Conservation (phyloP, 768 basidiomycete species). For the Russula olivacea region DNA sequence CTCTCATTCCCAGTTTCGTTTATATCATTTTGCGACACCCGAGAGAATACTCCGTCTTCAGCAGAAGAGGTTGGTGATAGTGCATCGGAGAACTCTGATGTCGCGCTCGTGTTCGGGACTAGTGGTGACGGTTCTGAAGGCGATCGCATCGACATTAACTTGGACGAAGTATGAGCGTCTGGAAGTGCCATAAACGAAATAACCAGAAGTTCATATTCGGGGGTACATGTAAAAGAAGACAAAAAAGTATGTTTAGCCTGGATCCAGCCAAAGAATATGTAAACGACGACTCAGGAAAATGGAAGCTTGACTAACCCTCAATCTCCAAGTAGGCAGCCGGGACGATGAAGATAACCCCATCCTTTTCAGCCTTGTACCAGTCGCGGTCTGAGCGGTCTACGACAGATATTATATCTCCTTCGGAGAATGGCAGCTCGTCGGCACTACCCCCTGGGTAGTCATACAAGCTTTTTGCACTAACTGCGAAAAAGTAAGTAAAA, state of each 20-base stretch:
- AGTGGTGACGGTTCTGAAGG: neutral
- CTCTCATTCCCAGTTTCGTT: constrained; percentile 28
- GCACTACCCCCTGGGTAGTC: constrained; percentile 60
- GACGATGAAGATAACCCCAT: constrained; percentile 81
- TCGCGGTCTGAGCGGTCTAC: constrained; percentile 79
- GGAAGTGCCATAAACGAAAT: neutral
- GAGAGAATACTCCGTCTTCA: neutral
- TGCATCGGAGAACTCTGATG: neutral
- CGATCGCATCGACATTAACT: constrained; percentile 2
- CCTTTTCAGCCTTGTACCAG: constrained; percentile 96
- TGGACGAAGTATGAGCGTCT: constrained; percentile 7
- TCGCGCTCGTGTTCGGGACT: neutral
- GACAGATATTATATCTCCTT: constrained; percentile 72
- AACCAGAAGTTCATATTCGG: constrained; percentile 26
- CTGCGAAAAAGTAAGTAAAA: constrained; percentile 31
- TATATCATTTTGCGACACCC: constrained; percentile 22
- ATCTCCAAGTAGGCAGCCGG: constrained; percentile 89
- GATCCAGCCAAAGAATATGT: constrained; percentile 42
- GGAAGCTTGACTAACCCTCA: constrained; percentile 77
- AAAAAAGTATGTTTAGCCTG: constrained; percentile 77
- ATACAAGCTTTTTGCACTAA: constrained; percentile 74
- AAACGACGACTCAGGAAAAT: constrained; percentile 56
- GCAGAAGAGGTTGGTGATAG: neutral
- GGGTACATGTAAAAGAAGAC: constrained; percentile 35
- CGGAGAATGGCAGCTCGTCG: constrained; percentile 82